Base-by-base conservation (phyloP, 2,329 filamentous ascomycete genomes). In the Scorias spongiosa region DNA sequence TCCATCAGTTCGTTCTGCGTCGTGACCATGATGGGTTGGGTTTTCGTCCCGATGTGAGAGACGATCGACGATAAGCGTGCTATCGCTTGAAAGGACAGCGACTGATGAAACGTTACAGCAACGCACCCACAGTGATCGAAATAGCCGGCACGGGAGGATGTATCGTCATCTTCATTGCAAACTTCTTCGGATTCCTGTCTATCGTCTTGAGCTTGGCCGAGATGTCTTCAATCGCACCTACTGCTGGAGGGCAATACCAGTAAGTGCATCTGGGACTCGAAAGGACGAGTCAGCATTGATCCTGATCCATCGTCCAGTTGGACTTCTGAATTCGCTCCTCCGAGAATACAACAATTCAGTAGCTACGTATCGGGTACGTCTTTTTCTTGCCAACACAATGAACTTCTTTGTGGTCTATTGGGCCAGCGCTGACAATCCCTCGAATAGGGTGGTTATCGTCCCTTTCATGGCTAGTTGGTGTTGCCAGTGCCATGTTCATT, bases 31-130 rank as follows among this genome's bases (percentile, higher is more conserved):
- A 36, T 36, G 32, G 32, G 32, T 36, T 36, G 32, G 66, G 66
- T 8, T 72, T 72, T 47, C 65, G 64, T 12, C 69, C 67, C 43
- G 66, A 68, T 8, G 64, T 71, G 20, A 66, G 71, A 48, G 67
- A 67, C 37, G 73, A 70, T 0, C n/a, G 75, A 68, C 71, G 72
- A 75, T 50, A 61, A 66, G 14, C 42, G 11, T 10, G 12, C 53
- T 0, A 44, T 54, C 9, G 50, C 51, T n/a, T n/a, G 7, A 26
- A 26, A 7, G 20, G 20, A 26, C 20, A 7, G 7, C 20, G 20
- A 26, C 20, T 26, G 20, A 26, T 26, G 20, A 26, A 36, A 36
- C 12, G 32, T 4, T 12, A 36, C 11, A 36, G 32, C 11, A 36
- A 36, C 32, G 32, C 32, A 4, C 32, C 32, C 15, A 5, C 15